Evolutionary conservation across 192 early-diverging fungal genomes (phyloP), one percentile per base, ranked within the genome.

Genomic region (Backusella westeae): DNA sequence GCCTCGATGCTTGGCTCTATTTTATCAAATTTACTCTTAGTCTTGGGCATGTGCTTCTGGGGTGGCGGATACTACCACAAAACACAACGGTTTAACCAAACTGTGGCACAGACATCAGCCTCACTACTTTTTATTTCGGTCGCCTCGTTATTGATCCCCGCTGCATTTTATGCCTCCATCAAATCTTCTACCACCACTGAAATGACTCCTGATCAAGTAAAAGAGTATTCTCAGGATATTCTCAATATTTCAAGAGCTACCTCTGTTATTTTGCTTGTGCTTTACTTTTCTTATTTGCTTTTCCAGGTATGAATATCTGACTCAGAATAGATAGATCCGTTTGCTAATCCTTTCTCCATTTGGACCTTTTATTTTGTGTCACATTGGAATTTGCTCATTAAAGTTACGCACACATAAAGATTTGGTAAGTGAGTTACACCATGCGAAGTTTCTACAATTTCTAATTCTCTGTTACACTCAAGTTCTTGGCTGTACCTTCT

Each of bases 1-100:
- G 91, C 97, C 0, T 94, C 93, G 42, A 87, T 97, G 69, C 79
- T 97, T 2, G 97, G 97, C 59, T 96, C 94, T 8, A 93, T 98
- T 66, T 83, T 98, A 19, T 94, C 92, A 75, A 98, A 96, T 83
- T 71, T 98, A 67, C 82, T 97, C 15, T 83, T 97, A 71, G 95
- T 97, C 0, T 83, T 95, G 6, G 97, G 97, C 41, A 86, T 93
- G 75, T 94, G 93, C 72, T 97, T 96, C 87, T 85, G 97, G 49
- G 86, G 86, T 75, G 96, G 95, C 53, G 96, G 97, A n/a, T n/a
- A 92, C 71, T 89, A 91, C 49, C 87, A 87, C 81, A 88, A 90
- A 78, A 86, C 88, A 76, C 95, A 95, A 78, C 77, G 72, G 2
- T 94, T 91, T 79, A 91, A 91, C 71, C 63, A 77, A 15, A 91